These are phyloP conservation scores for Podospora pseudoanserina DNA, from an alignment of 495 filamentous ascomycete genomes.

Conservation along the genomic window DNA sequence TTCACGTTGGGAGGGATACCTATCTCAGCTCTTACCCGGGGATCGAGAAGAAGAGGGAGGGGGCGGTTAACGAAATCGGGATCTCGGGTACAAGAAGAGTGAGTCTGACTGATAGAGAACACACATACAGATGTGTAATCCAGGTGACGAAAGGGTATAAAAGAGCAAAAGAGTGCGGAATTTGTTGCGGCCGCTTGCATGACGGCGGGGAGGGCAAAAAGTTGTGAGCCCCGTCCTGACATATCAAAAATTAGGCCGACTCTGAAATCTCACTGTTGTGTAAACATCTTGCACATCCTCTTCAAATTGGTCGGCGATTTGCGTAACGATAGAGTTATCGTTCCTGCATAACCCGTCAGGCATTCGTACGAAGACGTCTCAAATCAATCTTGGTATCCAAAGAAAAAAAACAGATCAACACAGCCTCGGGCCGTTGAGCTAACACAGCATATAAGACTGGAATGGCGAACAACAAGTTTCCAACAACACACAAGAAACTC, in stretches of 20 bases:
- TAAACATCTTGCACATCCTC: conserved; percentile 7
- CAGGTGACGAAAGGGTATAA: too few species aligned
- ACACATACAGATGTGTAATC: too few species aligned
- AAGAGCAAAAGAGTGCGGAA: background rate
- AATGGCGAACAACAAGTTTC: background rate
- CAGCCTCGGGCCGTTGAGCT: conserved; percentile 2
- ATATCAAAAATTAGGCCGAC: background rate
- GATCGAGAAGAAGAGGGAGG: background rate
- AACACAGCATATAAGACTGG: conserved; percentile 2
- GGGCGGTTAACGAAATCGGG: too few species aligned
- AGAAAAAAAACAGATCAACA: conserved; percentile 1
- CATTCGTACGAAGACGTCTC: background rate
- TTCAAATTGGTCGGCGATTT: conserved; percentile 33
- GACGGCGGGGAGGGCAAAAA: background rate
- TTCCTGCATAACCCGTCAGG: conserved; percentile 29
- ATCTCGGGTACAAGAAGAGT: too few species aligned
- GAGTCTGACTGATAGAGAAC: too few species aligned
- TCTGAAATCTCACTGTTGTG: conserved; percentile 9
- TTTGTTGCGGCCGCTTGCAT: background rate
- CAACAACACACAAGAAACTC: background rate
- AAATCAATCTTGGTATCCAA: conserved; percentile 6
- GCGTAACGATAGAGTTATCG: conserved; percentile 26
- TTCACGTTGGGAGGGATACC: background rate
- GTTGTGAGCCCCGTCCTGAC: conserved; percentile 1
- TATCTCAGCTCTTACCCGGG: background rate